Base-by-base conservation (phyloP, 768 basidiomycete genomes). In the Sutorius australiensis region DNA sequence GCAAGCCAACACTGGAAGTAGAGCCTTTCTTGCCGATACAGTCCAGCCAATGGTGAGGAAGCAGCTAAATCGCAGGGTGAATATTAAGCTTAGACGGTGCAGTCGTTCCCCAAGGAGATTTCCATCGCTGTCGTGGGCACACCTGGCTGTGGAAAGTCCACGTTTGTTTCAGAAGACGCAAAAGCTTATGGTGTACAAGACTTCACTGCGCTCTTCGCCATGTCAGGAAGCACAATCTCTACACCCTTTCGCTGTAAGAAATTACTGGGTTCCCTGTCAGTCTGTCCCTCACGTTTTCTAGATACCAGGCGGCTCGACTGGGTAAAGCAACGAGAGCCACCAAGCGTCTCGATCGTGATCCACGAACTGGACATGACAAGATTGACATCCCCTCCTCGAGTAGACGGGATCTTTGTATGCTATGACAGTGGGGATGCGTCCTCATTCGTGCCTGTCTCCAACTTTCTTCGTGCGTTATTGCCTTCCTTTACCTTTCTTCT, bases 371-470 rank as follows among this genome's bases (percentile, higher is more conserved):
- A 82, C 58, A 73, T 81, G 38, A 73, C 72, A 36, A 65, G 83
- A 77, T 80, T 87, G 7, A 74, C 77, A 28, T 74, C 72, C 5
- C 72, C 83, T 21, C 84, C 86, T 17, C 67, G 68, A 16, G 74
- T 92, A 46, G 86, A 93, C 57, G 95, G 87, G 0, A 81, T 87
- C 13, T 79, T 97, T 48, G 75, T 97, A 24, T 97, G 93, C 64
- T 97, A 94, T 68, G 89, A 94, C 70, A 80, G 85, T 10, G 80
- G 82, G 1, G 74, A 81, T 52, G 65, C 66, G 51, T 67, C 73
- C 2, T 92, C 92, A 19, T 86, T 90, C 61, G 68, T 68, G 14
- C 84, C 82, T 14, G 77, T 95, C 16, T 77, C 82, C 65, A 77
- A 77, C 30, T 76, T 91, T 44, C 75, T 95, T 31, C 77, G 93